These are phyloP conservation scores for Colletotrichum musae DNA, from an alignment of 2,329 filamentous ascomycete species.

Conservation along the genomic window DNA sequence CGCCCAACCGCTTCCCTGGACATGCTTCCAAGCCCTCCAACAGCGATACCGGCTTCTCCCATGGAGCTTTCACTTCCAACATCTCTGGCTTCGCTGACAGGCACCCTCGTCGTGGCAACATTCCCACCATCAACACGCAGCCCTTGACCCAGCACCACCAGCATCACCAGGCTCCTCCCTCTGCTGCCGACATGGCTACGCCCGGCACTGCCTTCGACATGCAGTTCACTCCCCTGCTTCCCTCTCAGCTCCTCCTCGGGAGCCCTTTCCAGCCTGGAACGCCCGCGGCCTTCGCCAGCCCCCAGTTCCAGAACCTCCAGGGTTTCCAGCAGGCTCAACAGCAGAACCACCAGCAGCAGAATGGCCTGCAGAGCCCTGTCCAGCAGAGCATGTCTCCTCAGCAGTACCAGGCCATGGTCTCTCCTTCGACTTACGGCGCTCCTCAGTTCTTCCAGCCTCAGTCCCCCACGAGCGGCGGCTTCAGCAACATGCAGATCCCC, in stretches of 20 bases:
- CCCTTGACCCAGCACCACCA: slow-evolving; percentile 49
- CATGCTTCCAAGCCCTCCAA: slow-evolving; percentile 86
- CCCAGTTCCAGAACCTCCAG: slow-evolving; percentile 90
- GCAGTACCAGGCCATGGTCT: slow-evolving; percentile 87
- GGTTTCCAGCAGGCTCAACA: slow-evolving; percentile 76
- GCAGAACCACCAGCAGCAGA: slow-evolving; percentile 69
- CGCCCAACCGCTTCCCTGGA: slow-evolving; percentile 74
- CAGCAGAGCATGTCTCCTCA: slow-evolving; percentile 85
- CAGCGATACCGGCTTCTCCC: slow-evolving; percentile 91
- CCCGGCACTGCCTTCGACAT: slow-evolving; percentile 94
- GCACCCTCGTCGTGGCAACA: slow-evolving; percentile 86
- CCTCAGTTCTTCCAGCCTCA: slow-evolving; percentile 90
- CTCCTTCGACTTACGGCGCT: slow-evolving; percentile 85
- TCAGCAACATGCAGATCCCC: slow-evolving; percentile 70
- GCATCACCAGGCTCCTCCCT: slow-evolving; percentile 60
- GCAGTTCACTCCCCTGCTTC: slow-evolving; percentile 97
- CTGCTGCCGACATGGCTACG: slow-evolving; percentile 82
- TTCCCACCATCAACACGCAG: slow-evolving; percentile 90
- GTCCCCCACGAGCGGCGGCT: slow-evolving; percentile 82
- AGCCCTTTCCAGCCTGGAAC: slow-evolving; percentile 98
- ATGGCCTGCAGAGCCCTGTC: slow-evolving; percentile 80
- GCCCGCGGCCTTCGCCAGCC: slow-evolving; percentile 88
- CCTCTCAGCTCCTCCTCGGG: slow-evolving; percentile 93
- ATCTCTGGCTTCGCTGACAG: slow-evolving; percentile 88
- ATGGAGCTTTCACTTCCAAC: slow-evolving; percentile 92